These are phyloP conservation scores for Talaromyces sp. DNA, from an alignment of 2,329 filamentous ascomycete species.

Conservation along the genomic window DNA sequence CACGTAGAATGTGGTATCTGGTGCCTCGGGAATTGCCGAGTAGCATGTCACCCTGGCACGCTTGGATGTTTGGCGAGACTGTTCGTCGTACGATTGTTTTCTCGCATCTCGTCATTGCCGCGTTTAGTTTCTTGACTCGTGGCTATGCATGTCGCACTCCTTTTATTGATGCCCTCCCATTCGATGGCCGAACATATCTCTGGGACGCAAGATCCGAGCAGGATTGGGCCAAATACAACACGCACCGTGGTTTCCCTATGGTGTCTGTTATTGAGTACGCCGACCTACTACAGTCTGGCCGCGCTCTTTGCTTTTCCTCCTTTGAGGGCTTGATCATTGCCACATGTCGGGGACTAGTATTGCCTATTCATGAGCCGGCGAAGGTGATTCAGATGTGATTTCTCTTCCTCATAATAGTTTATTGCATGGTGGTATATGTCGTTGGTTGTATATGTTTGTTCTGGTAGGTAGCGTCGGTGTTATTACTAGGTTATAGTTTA, in stretches of 20 bases:
- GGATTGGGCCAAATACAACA: conserved; percentile 9
- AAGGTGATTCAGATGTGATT: conserved; percentile 9
- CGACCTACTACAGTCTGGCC: conserved; percentile 23
- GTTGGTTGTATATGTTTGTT: conserved; percentile 4
- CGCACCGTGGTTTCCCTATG: conserved; percentile 19
- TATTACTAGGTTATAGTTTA: neutral
- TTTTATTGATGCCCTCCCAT: conserved; percentile 29
- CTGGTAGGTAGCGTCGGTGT: neutral
- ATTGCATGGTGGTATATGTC: neutral
- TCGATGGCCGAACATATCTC: conserved; percentile 27
- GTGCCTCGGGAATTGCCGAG: conserved; percentile 27
- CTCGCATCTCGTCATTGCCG: conserved; percentile 29
- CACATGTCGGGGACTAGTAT: conserved; percentile 25
- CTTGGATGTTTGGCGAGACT: conserved; percentile 17
- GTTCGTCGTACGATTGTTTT: conserved; percentile 21
- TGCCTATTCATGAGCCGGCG: conserved; percentile 8
- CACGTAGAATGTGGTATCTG: conserved; percentile 25
- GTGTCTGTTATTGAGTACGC: conserved; percentile 29
- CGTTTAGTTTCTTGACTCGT: conserved; percentile 28
- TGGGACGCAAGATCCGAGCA: conserved; percentile 24
- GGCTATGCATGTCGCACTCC: conserved; percentile 29
- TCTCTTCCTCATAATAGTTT: neutral
- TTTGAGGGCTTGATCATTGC: conserved; percentile 27
- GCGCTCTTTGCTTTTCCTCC: conserved; percentile 20
- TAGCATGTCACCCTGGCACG: conserved; percentile 21